These are phyloP conservation scores for Cocos nucifera DNA, from an alignment of 176 grass and related monocot species.

Conservation along the genomic window DNA sequence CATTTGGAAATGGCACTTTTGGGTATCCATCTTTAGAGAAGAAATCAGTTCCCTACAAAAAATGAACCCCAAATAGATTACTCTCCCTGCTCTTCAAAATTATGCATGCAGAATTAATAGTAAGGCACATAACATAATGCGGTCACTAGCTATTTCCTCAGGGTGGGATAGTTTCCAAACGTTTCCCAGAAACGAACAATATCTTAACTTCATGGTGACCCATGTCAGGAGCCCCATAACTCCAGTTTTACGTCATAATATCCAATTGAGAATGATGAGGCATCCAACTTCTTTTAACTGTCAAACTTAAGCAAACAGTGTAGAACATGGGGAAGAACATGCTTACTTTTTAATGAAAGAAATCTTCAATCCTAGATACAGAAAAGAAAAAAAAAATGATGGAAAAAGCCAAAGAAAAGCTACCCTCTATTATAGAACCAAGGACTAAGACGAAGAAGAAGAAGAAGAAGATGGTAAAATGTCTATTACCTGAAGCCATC, in stretches of 20 bases:
- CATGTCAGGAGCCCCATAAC: too few species aligned
- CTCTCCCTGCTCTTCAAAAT: too few species aligned
- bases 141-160: constrained; percentile 4
- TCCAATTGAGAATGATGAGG: neutral
- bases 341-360: neutral
- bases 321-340: constrained; percentile 8
- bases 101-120: too few species aligned
- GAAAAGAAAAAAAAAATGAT: too few species aligned
- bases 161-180: neutral
- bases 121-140: too few species aligned
- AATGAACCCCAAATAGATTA: neutral
- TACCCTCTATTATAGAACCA: too few species aligned
- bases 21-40: constrained; percentile 82
- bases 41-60: constrained; percentile 45
- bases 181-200: too few species aligned
- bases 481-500: constrained; percentile 64
- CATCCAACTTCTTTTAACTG: constrained; percentile 24
- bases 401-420: too few species aligned
- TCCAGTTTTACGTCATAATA: too few species aligned
- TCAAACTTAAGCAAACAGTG: constrained; percentile 2
- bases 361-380: too few species aligned
- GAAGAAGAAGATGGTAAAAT: neutral
- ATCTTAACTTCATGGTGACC: too few species aligned
- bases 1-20: constrained; percentile 46
- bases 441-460: too few species aligned